Percentiles rank a stretch among this genome's conserved stretches.
phyloP scores from a whole-genome alignment of 2,329 filamentous ascomycete species.

The Trichoderma sp. region DNA sequence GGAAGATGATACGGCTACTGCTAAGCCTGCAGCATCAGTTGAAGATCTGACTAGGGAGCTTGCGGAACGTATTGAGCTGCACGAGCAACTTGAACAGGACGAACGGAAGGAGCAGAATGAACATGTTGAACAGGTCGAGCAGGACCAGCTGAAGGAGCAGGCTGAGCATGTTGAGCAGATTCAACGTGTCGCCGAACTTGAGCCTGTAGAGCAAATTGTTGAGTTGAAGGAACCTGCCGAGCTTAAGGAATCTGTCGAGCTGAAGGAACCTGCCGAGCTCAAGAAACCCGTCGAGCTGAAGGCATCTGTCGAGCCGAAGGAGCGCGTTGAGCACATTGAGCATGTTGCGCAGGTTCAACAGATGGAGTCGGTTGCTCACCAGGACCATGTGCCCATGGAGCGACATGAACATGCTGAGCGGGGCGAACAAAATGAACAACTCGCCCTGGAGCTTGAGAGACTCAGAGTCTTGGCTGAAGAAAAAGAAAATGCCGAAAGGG shows the following conservation, averaged over 20 bases:
- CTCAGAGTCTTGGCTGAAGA: conserved; percentile 69
- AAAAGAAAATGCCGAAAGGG: conserved; percentile 70
- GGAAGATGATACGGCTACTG: conserved; percentile 42
- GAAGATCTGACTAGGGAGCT: conserved; percentile 39
- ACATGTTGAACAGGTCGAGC: background rate
- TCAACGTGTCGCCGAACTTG: background rate
- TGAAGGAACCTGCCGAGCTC: background rate
- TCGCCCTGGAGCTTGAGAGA: conserved; percentile 62
- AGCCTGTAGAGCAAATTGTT: background rate
- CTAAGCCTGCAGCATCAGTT: conserved; percentile 40
- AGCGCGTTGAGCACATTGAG: conserved; percentile 33
- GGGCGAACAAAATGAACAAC: background rate
- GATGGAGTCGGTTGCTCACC: background rate
- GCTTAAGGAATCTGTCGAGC: background rate
- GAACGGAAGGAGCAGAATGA: background rate
- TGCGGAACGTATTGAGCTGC: background rate
- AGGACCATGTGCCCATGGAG: background rate
- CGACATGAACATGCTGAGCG: conserved; percentile 27
- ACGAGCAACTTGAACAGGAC: background rate
- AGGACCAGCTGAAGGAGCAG: background rate
- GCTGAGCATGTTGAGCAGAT: background rate
- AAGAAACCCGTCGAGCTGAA: background rate
- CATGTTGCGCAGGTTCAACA: background rate
- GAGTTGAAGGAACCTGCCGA: background rate
- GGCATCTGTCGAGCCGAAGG: background rate